Conservation (phyloP, 1,284 basidiomycete genomes). For the Trametes hirsuta region DNA sequence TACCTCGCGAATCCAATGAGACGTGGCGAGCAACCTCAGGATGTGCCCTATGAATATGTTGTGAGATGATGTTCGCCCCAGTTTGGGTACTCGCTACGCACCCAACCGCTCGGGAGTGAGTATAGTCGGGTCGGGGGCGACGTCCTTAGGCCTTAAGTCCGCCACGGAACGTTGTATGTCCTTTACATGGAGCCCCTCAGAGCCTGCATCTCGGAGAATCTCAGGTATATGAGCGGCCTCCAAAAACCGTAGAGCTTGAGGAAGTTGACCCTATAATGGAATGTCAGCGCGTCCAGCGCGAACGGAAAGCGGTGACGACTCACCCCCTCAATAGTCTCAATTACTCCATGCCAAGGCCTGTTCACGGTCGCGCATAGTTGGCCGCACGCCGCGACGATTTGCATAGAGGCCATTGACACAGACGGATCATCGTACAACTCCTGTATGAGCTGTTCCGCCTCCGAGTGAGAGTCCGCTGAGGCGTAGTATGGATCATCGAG, state of each 20-base stretch:
- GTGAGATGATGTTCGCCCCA: not conserved
- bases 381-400: conserved; percentile 63
- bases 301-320: not conserved
- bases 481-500: conserved; percentile 54
- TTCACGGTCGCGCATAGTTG: conserved; percentile 64
- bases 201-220: conserved; percentile 40
- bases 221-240: conserved; percentile 25
- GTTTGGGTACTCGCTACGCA: not conserved
- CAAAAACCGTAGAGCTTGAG: not conserved
- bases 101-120: not conserved
- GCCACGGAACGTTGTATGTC: conserved; percentile 19
- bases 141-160: conserved; percentile 12
- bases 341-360: conserved; percentile 20
- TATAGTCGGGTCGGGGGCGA: not conserved
- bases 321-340: conserved; percentile 17
- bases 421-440: conserved; percentile 53
- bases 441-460: conserved; percentile 41
- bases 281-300: not conserved
- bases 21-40: conserved; percentile 33
- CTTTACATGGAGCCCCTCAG: conserved; percentile 30
- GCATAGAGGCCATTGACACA: conserved; percentile 56
- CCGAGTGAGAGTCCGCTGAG: conserved; percentile 31
- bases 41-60: conserved; percentile 25
- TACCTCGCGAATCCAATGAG: not conserved
- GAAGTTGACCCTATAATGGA: conserved; percentile 5